Base-by-base conservation (phyloP, 2,329 filamentous ascomycete species). In the Dactylellina cionopaga region DNA sequence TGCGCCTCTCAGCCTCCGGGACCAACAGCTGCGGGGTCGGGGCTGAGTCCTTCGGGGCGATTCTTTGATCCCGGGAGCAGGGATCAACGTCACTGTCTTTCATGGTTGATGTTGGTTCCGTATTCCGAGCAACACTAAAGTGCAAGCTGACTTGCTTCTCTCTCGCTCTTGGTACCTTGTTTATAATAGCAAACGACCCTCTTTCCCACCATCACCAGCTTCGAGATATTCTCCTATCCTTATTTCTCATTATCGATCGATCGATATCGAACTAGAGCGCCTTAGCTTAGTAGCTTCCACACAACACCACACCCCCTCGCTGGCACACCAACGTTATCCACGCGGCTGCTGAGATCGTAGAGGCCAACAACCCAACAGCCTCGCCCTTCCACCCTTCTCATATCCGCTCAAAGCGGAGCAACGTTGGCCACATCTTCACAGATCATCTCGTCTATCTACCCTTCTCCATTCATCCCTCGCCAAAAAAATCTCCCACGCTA, bases 351-450 rank as follows among this genome's bases (percentile, higher is more conserved):
- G n/a, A n/a, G 19, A 31, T 13, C 24, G 25, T 43, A 62, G 13
- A n/a, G 44, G 27, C 58, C 49, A 56, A 55, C 49, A 65, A n/a
- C 39, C 60, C 46, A 54, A 25, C 60, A 55, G 49, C 41, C 62
- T 66, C 52, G 37, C n/a, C n/a, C n/a, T n/a, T n/a, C n/a, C n/a
- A n/a, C n/a, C n/a, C n/a, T n/a, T 25, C 63, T 63, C 68, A 60
- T 72, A 52, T 54, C 54, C 15, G 55, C 68, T 72, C 68, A 65
- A 72, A 72, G 54, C 63, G 54, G 54, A 55, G 62, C 62, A 66
- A 19, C 5, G 31, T 46, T 41, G n/a, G 15, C 49, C 35, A n/a
- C 54, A 56, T 44, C 63, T 59, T 31, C 35, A 41, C 19, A 5
- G 39, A 11, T 22, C 35, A 39, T 52, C 31, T n/a, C 27, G 29